Conservation (phyloP, 345 rosid genomes). For the Salix suchowensis region DNA sequence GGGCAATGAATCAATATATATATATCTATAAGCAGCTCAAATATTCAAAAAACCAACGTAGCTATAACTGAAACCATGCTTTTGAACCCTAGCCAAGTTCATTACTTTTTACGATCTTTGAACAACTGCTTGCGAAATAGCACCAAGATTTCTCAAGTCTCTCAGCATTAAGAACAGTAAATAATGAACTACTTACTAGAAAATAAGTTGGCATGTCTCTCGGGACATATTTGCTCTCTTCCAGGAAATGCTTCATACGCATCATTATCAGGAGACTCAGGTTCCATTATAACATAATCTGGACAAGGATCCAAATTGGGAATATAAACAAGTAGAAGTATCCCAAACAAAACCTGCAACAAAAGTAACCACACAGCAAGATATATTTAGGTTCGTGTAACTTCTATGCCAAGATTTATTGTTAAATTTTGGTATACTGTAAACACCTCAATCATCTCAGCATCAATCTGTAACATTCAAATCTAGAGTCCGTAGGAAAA, state of each 20-base stretch:
- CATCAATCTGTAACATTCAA: background rate
- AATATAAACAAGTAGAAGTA: conserved; percentile 22
- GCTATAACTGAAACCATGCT: background rate
- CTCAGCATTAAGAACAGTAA: background rate
- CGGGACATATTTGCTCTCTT: conserved; percentile 27
- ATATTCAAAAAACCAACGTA: background rate
- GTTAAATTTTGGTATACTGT: background rate
- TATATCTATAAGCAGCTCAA: background rate
- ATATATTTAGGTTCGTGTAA: background rate
- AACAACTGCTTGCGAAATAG: background rate
- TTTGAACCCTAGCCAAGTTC: background rate
- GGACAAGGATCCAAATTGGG: conserved; percentile 31
- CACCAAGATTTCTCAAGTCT: background rate
- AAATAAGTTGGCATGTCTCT: conserved; percentile 26
- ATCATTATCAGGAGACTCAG: conserved; percentile 15
- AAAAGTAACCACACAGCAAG: background rate
- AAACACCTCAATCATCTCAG: background rate
- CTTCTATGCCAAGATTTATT: background rate
- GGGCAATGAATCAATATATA: background rate
- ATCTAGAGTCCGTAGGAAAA: background rate
- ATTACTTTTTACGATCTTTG: background rate
- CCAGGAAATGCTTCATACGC: conserved; percentile 31
- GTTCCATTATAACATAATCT: conserved; percentile 17
- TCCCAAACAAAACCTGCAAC: conserved; percentile 23
- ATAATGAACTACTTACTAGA: conserved; percentile 17